Percentiles rank a stretch among this genome's conserved stretches.
Evolutionary conservation across 352 stramenopile species (phyloP).

Genomic region (Pythium dissotocum): DNA sequence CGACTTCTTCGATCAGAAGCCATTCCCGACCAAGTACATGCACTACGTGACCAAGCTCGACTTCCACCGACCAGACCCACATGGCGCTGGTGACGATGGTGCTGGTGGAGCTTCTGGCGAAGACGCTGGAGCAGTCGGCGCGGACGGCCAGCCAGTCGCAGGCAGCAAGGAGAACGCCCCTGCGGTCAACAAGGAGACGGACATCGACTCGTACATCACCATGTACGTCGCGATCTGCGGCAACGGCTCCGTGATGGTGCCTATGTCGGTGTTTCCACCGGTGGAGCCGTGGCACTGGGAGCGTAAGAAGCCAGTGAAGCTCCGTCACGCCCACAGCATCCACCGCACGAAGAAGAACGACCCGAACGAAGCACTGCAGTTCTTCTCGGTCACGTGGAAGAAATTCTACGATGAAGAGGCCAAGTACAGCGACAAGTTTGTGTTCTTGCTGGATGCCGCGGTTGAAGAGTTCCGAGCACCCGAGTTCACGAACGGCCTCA

Average conservation of each 20-base stretch:
- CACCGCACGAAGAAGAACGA: constrained; percentile 73
- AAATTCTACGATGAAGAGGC: constrained; percentile 89
- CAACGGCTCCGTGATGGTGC: constrained; percentile 86
- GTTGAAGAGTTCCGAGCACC: constrained; percentile 67
- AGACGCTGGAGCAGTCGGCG: background rate
- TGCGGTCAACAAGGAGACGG: constrained; percentile 8
- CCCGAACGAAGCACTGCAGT: constrained; percentile 74
- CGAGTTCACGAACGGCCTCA: constrained; percentile 71
- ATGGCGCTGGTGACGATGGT: constrained; percentile 38
- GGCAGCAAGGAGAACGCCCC: constrained; percentile 18
- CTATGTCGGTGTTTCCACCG: constrained; percentile 83
- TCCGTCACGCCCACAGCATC: constrained; percentile 80
- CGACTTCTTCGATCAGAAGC: constrained; percentile 82
- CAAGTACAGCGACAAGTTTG: constrained; percentile 87
- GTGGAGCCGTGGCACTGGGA: constrained; percentile 84
- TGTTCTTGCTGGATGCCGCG: constrained; percentile 67
- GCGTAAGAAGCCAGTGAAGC: constrained; percentile 82
- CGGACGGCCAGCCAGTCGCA: constrained; percentile 3
- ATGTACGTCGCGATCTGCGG: constrained; percentile 86
- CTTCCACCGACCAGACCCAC: constrained; percentile 67
- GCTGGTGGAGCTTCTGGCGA: background rate
- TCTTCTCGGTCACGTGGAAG: constrained; percentile 87
- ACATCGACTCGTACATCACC: constrained; percentile 67
- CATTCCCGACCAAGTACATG: constrained; percentile 81
- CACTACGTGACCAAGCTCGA: constrained; percentile 87